A percentile compares a stretch with the other conserved stretches of the same genome.
Conservation (phyloP, 352 stramenopile species). For the Chrysophaeum taylorii region DNA sequence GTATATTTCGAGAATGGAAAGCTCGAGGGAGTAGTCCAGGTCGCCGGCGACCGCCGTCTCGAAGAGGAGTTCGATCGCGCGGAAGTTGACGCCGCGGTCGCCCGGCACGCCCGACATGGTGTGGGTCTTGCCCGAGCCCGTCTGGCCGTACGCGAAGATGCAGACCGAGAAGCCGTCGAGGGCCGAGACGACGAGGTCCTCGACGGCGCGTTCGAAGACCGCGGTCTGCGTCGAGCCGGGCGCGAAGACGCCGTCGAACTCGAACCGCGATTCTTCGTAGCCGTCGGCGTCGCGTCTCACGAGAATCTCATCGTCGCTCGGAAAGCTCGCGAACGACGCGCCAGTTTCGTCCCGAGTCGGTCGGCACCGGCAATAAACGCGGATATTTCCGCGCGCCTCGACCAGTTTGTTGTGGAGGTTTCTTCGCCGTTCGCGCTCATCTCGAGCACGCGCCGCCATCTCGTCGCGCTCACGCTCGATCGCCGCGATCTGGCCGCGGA, state of each 20-base stretch:
- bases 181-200: constrained; percentile 23
- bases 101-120: constrained; percentile 18
- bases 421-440: constrained; percentile 18
- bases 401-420: constrained; percentile 72
- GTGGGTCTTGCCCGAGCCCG: constrained; percentile 29
- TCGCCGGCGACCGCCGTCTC: constrained; percentile 52
- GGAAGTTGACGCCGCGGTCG: constrained; percentile 59
- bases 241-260: constrained; percentile 74
- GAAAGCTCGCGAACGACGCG: constrained; percentile 40
- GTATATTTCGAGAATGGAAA: constrained; percentile 85
- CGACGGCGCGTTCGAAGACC: constrained; percentile 65
- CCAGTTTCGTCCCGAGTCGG: constrained; percentile 56
- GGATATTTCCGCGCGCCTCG: constrained; percentile 80
- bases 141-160: constrained; percentile 75
- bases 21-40: constrained; percentile 64
- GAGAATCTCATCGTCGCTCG: neutral
- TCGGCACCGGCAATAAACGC: constrained; percentile 76
- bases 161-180: constrained; percentile 72
- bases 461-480: no score
- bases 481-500: no score
- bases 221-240: constrained; percentile 58
- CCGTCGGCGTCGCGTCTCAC: neutral
- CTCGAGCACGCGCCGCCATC: no score
- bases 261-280: constrained; percentile 37
- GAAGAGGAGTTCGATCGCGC: constrained; percentile 66